Evolutionary conservation across 148 eudicot genomes (phyloP).

Genomic region (Rhododendron vialii): DNA sequence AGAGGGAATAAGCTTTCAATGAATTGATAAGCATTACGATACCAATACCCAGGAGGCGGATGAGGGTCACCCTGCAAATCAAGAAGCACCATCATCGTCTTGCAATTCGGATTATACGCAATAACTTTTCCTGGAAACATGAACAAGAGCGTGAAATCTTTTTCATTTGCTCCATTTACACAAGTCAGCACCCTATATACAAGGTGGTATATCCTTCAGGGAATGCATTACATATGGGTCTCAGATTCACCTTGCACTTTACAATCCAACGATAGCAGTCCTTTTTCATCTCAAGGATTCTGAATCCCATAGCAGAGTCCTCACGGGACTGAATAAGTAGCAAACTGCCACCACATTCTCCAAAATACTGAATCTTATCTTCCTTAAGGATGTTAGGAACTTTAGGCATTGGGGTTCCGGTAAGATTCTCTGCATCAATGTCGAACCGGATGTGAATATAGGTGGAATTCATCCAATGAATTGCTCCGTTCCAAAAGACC

Average conservation of each 20-base stretch:
- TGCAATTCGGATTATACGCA: background rate
- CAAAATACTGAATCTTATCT: background rate
- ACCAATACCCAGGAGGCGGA: background rate
- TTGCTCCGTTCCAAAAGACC: background rate
- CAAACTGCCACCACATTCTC: conserved; percentile 1
- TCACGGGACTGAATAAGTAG: background rate
- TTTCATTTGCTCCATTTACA: background rate
- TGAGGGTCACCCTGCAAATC: background rate
- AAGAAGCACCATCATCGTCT: background rate
- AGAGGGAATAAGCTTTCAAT: background rate
- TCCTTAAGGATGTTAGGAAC: background rate
- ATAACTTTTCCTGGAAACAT: background rate
- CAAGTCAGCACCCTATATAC: background rate
- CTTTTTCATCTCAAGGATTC: background rate
- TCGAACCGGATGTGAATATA: background rate
- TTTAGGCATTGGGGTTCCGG: background rate
- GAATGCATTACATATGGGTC: background rate
- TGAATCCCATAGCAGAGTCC: background rate
- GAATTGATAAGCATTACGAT: background rate
- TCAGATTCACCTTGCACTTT: background rate
- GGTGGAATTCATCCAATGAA: background rate
- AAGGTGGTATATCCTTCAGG: background rate
- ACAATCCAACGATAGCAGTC: background rate
- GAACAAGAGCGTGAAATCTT: background rate
- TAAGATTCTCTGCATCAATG: background rate